phyloP scores from a whole-genome alignment of 2,329 filamentous ascomycete genomes.

The Sporothrix brasiliensis region DNA sequence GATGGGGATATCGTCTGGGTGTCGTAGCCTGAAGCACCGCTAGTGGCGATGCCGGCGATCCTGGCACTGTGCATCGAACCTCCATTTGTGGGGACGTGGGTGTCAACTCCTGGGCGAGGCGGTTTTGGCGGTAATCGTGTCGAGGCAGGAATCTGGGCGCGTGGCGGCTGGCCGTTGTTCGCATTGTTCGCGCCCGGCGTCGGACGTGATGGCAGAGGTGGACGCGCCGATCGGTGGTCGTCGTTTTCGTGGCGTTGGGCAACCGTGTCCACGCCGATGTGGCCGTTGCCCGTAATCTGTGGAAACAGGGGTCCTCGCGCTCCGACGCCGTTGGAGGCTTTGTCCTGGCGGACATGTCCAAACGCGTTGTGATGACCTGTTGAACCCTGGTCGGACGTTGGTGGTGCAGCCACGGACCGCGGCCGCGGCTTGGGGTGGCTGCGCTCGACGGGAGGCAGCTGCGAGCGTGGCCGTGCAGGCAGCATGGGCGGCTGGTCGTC shows the following conservation, averaged over 20 bases:
- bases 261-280: not conserved
- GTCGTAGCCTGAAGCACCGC: not conserved
- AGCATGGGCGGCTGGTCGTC: constrained; percentile 55
- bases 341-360: constrained; percentile 47
- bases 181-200: constrained; percentile 42
- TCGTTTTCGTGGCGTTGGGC: not conserved
- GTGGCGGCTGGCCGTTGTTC: not conserved
- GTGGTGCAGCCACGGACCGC: constrained; percentile 21
- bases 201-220: constrained; percentile 56
- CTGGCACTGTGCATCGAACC: not conserved
- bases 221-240: constrained; percentile 40
- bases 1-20: constrained; percentile 35
- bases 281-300: not conserved
- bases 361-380: constrained; percentile 51
- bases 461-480: constrained; percentile 55
- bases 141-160: constrained; percentile 23
- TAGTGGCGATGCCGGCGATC: not conserved
- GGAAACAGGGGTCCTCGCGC: constrained; percentile 34
- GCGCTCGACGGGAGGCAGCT: constrained; percentile 39
- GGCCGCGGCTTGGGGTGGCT: constrained; percentile 22
- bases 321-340: constrained; percentile 46
- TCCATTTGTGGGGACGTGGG: not conserved
- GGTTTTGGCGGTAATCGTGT: constrained; percentile 33
- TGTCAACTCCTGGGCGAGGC: constrained; percentile 40
- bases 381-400: constrained; percentile 56